phyloP scores from a whole-genome alignment of 2,329 filamentous ascomycete species.

The Monilinia polystroma region DNA sequence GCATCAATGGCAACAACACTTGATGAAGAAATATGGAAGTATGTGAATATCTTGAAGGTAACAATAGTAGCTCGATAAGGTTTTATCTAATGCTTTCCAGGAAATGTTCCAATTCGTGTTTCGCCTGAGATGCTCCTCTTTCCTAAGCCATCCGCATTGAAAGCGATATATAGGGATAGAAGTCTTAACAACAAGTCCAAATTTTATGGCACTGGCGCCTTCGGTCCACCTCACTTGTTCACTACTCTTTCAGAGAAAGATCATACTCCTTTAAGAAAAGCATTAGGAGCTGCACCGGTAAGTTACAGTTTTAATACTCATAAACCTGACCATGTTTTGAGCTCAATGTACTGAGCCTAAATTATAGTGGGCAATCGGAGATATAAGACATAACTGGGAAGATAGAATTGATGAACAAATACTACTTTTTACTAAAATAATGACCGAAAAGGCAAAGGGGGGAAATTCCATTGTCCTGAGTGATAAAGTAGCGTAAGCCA shows the following conservation, averaged over 20 bases:
- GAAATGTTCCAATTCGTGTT: conserved; percentile 24
- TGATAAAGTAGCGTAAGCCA: conserved; percentile 15
- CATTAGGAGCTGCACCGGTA: conserved; percentile 5
- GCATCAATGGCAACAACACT: background rate
- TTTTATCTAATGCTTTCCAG: conserved; percentile 28
- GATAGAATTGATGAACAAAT: background rate
- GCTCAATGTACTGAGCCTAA: background rate
- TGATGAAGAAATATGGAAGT: conserved; percentile 17
- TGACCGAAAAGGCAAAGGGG: conserved; percentile 3
- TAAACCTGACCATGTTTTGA: background rate
- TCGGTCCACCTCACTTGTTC: conserved; percentile 41
- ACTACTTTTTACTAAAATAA: conserved; percentile 1
- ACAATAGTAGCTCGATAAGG: too few species aligned
- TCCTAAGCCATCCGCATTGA: conserved; percentile 40
- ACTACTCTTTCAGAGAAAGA: background rate
- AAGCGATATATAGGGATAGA: conserved; percentile 45
- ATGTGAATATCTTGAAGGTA: background rate
- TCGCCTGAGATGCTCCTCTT: conserved; percentile 43
- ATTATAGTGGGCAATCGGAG: conserved; percentile 9
- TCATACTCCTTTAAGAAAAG: conserved; percentile 10
- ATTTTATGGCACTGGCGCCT: conserved; percentile 41
- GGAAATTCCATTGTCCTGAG: background rate
- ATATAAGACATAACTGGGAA: conserved; percentile 3
- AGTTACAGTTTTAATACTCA: background rate
- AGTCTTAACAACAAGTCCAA: conserved; percentile 42